phyloP scores from a whole-genome alignment of 495 filamentous ascomycete species.

The Tuber magnatum region DNA sequence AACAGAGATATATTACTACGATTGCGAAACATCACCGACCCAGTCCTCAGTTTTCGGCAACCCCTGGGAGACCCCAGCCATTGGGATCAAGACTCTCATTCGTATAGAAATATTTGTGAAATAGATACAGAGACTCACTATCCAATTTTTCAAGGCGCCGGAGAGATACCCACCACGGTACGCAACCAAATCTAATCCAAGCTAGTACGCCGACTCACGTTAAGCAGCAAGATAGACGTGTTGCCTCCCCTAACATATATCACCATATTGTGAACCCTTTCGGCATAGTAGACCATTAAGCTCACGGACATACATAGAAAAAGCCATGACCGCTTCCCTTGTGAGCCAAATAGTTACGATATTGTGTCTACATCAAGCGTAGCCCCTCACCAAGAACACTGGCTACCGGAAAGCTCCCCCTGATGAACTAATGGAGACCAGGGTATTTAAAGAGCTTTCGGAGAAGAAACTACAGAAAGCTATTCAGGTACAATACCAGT shows the following conservation, averaged over 20 bases:
- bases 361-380: slow-evolving; percentile 46
- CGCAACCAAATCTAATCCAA: neutral
- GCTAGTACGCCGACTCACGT: slow-evolving; percentile 35
- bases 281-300: slow-evolving; percentile 41
- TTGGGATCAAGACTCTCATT: neutral
- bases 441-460: slow-evolving; percentile 36
- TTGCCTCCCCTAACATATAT: slow-evolving; percentile 16
- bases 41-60: slow-evolving; percentile 50
- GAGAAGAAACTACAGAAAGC: slow-evolving; percentile 42
- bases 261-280: slow-evolving; percentile 48
- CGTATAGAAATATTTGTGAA: neutral
- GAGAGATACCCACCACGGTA: slow-evolving; percentile 14
- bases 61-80: slow-evolving; percentile 21
- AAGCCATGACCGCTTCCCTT: slow-evolving; percentile 47
- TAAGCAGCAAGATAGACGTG: slow-evolving; percentile 9
- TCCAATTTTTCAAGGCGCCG: slow-evolving; percentile 4
- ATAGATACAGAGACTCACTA: neutral
- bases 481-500: neutral
- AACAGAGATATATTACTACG: slow-evolving; percentile 57
- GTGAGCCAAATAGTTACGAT: slow-evolving; percentile 45
- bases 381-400: slow-evolving; percentile 45
- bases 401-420: slow-evolving; percentile 34
- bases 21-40: slow-evolving; percentile 53
- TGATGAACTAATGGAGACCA: slow-evolving; percentile 15
- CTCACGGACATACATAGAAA: slow-evolving; percentile 48